A percentile compares a stretch with the other conserved stretches of the same genome.
phyloP scores from a whole-genome alignment of 805 yeast species.

The Pichia kluyveri region DNA sequence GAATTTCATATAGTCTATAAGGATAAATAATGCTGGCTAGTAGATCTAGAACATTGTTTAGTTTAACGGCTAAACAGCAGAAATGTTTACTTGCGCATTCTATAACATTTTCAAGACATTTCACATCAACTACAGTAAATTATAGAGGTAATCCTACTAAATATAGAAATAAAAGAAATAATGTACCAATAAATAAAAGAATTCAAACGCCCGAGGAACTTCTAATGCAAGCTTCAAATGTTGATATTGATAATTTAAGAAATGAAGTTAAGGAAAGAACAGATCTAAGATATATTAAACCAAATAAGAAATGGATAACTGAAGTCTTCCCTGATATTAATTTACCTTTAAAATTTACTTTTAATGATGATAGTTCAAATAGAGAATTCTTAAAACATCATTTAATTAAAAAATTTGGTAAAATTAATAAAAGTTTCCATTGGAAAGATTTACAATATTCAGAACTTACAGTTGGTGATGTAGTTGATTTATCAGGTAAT shows the following conservation, averaged over 20 bases:
- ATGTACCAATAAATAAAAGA: conserved; percentile 1
- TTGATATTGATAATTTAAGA: conserved; percentile 20
- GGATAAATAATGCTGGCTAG: too few relatives aligned
- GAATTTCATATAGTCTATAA: too few relatives aligned
- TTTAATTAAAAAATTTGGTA: conserved; percentile 14
- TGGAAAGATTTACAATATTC: conserved; percentile 18
- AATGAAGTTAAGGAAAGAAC: conserved; percentile 16
- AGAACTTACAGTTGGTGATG: conserved; percentile 46
- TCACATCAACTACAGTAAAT: conserved; percentile 1
- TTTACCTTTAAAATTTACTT: conserved; percentile 12
- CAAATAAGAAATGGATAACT: conserved; percentile 24
- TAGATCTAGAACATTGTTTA: too few relatives aligned
- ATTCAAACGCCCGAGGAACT: conserved; percentile 27
- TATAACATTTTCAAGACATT: not conserved
- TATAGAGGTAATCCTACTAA: conserved; percentile 5
- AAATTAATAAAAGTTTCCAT: conserved; percentile 2
- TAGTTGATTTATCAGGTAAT: conserved; percentile 42
- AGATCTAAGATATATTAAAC: conserved; percentile 18
- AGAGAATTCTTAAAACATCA: conserved; percentile 8
- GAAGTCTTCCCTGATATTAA: conserved; percentile 5
- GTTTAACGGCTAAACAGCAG: too few relatives aligned
- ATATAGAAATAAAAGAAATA: conserved; percentile 4
- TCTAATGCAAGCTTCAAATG: conserved; percentile 17
- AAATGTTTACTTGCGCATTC: too few relatives aligned
- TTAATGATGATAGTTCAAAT: conserved; percentile 13